phyloP scores from a whole-genome alignment of 176 grass and related monocot genomes.

The Eragrostis curvula region DNA sequence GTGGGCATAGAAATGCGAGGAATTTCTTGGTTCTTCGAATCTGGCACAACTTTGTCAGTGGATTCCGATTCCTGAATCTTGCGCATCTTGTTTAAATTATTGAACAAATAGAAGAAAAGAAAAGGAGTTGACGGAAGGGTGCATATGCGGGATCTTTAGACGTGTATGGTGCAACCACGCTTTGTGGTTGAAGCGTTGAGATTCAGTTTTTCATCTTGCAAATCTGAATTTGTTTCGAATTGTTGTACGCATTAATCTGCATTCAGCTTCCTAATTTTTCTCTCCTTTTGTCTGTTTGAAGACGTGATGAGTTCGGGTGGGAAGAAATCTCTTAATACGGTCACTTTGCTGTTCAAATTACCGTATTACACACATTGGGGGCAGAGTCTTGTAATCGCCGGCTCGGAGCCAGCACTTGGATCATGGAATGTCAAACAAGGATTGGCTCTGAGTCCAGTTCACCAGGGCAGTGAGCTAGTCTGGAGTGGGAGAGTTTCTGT shows the following conservation, averaged over 20 bases:
- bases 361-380: constrained; percentile 95
- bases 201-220: constrained; percentile 8
- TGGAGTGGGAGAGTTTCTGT: constrained; percentile 70
- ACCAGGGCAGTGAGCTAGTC: constrained; percentile 70
- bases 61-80: constrained; percentile 38
- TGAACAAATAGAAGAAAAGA: neutral
- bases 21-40: constrained; percentile 31
- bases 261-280: constrained; percentile 23
- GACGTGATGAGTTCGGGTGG: constrained; percentile 49
- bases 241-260: neutral
- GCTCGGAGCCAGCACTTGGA: constrained; percentile 68
- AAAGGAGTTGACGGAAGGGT: neutral
- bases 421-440: constrained; percentile 91
- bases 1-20: constrained; percentile 13
- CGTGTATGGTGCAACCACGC: neutral
- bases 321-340: constrained; percentile 55
- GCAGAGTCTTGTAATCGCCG: constrained; percentile 72
- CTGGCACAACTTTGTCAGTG: neutral
- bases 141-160: neutral
- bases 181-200: neutral
- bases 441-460: constrained; percentile 64
- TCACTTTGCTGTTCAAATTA: constrained; percentile 77
- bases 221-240: neutral
- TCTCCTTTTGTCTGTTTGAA: neutral
- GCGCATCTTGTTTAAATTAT: neutral